A percentile compares a stretch with the other conserved stretches of the same genome.
These are phyloP conservation scores for Scheffersomyces ergatensis DNA, from an alignment of 805 yeast genomes.

Conservation along the genomic window DNA sequence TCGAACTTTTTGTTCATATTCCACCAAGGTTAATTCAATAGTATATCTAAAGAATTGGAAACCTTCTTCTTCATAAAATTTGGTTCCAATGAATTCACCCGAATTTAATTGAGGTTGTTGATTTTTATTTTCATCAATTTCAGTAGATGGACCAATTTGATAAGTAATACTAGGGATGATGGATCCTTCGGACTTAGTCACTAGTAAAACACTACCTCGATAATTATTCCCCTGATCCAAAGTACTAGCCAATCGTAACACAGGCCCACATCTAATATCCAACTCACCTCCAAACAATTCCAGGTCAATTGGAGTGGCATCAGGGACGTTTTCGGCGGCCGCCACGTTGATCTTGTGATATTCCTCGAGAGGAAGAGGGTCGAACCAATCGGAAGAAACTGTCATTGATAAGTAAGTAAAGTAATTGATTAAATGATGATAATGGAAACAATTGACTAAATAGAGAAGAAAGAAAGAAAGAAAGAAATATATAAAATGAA, in stretches of 20 bases:
- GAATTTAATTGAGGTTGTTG: conserved; percentile 1
- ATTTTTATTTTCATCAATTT: neutral
- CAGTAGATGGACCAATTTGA: conserved; percentile 34
- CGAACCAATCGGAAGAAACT: conserved; percentile 6
- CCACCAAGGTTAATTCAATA: conserved; percentile 47
- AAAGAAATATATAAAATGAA: too few relatives aligned
- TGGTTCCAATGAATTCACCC: conserved; percentile 48
- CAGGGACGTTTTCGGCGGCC: conserved; percentile 22
- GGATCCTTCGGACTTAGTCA: conserved; percentile 42
- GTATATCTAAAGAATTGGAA: conserved; percentile 65
- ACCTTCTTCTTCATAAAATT: conserved; percentile 45
- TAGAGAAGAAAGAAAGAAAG: too few relatives aligned
- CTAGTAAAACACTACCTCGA: conserved; percentile 68
- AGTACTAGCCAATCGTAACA: conserved; percentile 64
- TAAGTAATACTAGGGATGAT: conserved; percentile 29
- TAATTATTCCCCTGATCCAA: conserved; percentile 53
- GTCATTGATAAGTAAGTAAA: too few relatives aligned
- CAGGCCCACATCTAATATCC: conserved; percentile 74
- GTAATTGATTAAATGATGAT: too few relatives aligned
- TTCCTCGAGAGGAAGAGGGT: conserved; percentile 25
- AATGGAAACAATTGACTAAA: too few relatives aligned
- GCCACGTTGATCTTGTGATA: conserved; percentile 25
- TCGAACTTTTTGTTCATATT: conserved; percentile 58
- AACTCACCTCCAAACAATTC: conserved; percentile 21
- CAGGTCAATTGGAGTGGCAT: conserved; percentile 20